Evolutionary conservation across 306 rosid genomes (phyloP).

Genomic region (Quercus wislizeni): DNA sequence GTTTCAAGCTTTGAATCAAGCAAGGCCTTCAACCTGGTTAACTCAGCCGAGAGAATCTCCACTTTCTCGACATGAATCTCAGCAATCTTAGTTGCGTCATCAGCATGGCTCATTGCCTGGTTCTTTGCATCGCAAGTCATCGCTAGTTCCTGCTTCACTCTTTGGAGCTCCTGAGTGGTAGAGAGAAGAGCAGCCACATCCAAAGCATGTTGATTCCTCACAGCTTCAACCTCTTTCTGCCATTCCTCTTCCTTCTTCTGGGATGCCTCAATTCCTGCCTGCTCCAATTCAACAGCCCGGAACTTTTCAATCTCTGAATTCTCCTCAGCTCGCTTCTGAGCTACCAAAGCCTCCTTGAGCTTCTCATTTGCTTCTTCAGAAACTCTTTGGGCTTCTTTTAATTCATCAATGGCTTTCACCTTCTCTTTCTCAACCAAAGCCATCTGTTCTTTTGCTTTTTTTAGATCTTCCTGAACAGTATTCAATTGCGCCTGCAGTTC

Average conservation of each 20-base stretch:
- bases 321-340: slow-evolving; percentile 86
- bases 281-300: slow-evolving; percentile 91
- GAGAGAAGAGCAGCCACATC: slow-evolving; percentile 82
- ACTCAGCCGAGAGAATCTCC: slow-evolving; percentile 72
- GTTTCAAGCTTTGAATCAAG: slow-evolving; percentile 75
- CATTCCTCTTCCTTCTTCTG: slow-evolving; percentile 88
- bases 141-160: slow-evolving; percentile 65
- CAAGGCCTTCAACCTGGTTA: slow-evolving; percentile 58
- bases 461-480: slow-evolving; percentile 77
- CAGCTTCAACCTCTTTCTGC: slow-evolving; percentile 78
- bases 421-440: slow-evolving; percentile 69
- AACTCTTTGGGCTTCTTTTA: slow-evolving; percentile 73
- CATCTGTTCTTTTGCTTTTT: slow-evolving; percentile 83
- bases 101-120: slow-evolving; percentile 90
- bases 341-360: slow-evolving; percentile 81
- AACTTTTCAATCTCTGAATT: slow-evolving; percentile 93
- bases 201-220: slow-evolving; percentile 78
- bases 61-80: slow-evolving; percentile 80
- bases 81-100: slow-evolving; percentile 86
- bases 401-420: slow-evolving; percentile 59
- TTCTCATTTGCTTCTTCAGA: slow-evolving; percentile 84
- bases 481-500: slow-evolving; percentile 70
- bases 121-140: slow-evolving; percentile 92
- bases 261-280: slow-evolving; percentile 83
- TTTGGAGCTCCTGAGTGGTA: slow-evolving; percentile 82